phyloP scores from a whole-genome alignment of 2,329 filamentous ascomycete species.

The Aureobasidium vineae region DNA sequence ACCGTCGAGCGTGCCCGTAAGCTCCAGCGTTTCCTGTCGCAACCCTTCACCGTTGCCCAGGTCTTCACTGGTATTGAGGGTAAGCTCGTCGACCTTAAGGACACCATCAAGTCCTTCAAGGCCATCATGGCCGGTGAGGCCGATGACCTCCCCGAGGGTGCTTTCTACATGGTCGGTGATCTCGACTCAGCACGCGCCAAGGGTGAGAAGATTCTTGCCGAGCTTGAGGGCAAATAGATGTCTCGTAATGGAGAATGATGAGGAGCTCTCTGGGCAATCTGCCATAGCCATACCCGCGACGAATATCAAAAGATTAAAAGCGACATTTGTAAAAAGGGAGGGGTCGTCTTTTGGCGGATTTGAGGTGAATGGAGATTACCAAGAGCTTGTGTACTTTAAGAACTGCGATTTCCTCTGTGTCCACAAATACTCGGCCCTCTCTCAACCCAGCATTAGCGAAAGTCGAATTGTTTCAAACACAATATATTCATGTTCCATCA shows the following conservation, averaged over 20 bases:
- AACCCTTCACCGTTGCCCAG: conserved; percentile 91
- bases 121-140: conserved; percentile 91
- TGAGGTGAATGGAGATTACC: conserved; percentile 23
- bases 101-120: conserved; percentile 98
- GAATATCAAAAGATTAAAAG: conserved; percentile 24
- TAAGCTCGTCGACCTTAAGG: conserved; percentile 95
- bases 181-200: conserved; percentile 88
- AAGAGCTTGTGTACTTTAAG: conserved; percentile 27
- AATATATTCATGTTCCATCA: background rate
- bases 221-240: conserved; percentile 61
- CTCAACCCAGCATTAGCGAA: conserved; percentile 7
- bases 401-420: conserved; percentile 27
- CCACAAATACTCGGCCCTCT: conserved; percentile 16
- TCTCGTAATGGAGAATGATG: conserved; percentile 18
- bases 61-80: conserved; percentile 95
- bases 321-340: conserved; percentile 26
- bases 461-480: conserved; percentile 8
- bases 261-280: conserved; percentile 19
- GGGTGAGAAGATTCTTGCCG: conserved; percentile 99
- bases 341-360: conserved; percentile 25
- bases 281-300: conserved; percentile 22
- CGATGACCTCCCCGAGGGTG: conserved; percentile 92
- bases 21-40: conserved; percentile 99
- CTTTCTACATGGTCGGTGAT: conserved; percentile 70
- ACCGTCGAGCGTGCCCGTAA: conserved; percentile 99